These are phyloP conservation scores for Aspergillus aculeatinus DNA, from an alignment of 2,329 filamentous ascomycete genomes.

Conservation along the genomic window DNA sequence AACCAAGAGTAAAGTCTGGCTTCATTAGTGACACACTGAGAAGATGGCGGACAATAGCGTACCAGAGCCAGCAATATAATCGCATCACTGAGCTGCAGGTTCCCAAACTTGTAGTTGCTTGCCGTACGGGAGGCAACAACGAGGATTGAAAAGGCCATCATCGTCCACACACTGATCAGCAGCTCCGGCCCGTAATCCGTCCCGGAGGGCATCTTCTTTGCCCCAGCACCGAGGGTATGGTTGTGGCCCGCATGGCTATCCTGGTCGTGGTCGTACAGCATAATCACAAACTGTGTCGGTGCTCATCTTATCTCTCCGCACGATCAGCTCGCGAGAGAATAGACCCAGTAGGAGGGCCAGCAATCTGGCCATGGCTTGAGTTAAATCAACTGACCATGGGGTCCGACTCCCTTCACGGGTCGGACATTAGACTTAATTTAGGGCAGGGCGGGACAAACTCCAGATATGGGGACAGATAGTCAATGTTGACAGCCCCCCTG, in stretches of 20 bases:
- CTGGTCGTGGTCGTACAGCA: background rate
- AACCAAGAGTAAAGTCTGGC: background rate
- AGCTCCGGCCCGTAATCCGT: background rate
- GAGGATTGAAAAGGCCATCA: slow-evolving; percentile 1
- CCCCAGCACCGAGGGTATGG: background rate
- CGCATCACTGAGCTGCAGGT: slow-evolving; percentile 1
- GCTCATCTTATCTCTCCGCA: background rate
- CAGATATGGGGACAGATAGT: no score
- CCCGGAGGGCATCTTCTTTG: background rate
- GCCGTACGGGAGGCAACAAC: background rate
- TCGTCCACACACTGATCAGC: background rate
- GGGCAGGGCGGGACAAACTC: no score
- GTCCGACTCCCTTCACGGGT: background rate
- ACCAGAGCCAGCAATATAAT: background rate
- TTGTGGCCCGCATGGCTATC: background rate
- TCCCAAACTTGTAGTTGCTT: slow-evolving; percentile 1
- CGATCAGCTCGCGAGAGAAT: background rate
- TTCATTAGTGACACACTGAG: background rate
- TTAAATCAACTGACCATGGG: background rate
- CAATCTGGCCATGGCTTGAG: background rate
- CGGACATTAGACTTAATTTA: background rate
- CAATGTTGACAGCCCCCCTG: no score
- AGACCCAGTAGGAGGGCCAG: background rate
- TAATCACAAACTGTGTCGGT: background rate
- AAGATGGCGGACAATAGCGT: background rate